Base-by-base conservation (phyloP, 176 grass and related monocot species). In the Hsuehochloa calcarea region DNA sequence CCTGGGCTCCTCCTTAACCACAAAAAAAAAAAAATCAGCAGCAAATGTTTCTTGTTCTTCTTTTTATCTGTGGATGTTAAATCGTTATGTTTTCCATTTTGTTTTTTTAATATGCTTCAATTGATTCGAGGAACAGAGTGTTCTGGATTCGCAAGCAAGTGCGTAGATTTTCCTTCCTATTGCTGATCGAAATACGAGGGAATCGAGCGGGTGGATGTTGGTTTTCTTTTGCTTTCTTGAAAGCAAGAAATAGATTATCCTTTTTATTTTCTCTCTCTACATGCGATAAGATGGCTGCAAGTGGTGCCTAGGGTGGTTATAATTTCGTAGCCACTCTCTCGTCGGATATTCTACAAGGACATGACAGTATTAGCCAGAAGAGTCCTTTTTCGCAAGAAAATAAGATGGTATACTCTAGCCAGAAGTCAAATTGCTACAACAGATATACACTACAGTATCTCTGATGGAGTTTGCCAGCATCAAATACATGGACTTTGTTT, bases 181-280 rank as follows among this genome's bases (percentile, higher is more conserved):
- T 82, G 65, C 56, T 27, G 84, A 73, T 86, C 73, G 79, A 90
- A 86, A 78, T 71, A 38, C 29, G 10, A 66, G 59, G 71, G 83
- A 46, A 8, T 23, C 19, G 40, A 65, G 44, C 75, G 59, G 13
- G 44, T 12, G 76, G 66, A 43, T 19, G 75, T 46, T 14, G 70
- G 8, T 60, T 82, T 77, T 25, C 78, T 70, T 70, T 52, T 65
- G 80, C 46, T 90, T 86, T 65, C 88, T 86, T 90, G 10, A 25
- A 86, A 86, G 88, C 88, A 90, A 86, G 78, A 85, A 89, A 89
- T 29, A 38, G 75, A 65, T 40, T 34, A 34, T 74, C 25, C 10
- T 12, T 65, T 46, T 7, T 16, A 13, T 17, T 6, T 5, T 20
- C 4, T 59, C 3, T 31, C 3, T 46, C 5, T 27, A 8, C 52